These are phyloP conservation scores for Debaryomycetaceae sp. DNA, from an alignment of 1,139 yeast species.

Conservation along the genomic window DNA sequence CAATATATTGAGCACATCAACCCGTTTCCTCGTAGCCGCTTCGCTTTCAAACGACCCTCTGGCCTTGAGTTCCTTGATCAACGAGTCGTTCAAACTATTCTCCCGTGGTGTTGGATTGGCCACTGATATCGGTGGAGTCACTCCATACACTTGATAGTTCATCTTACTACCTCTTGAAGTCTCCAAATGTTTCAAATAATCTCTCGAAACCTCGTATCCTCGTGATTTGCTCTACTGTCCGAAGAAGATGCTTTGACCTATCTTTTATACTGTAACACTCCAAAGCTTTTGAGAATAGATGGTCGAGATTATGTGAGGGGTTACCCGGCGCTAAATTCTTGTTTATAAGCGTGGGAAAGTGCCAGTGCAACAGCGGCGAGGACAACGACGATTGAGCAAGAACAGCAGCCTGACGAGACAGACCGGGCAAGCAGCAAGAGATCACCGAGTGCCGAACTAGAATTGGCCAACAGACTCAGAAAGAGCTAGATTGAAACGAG, in stretches of 20 bases:
- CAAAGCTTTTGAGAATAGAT: too few species aligned
- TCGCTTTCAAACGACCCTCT: slow-evolving; percentile 90
- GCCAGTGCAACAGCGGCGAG: not conserved
- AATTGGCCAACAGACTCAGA: not conserved
- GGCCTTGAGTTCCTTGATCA: slow-evolving; percentile 75
- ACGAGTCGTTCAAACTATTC: slow-evolving; percentile 63
- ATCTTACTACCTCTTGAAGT: slow-evolving; percentile 8
- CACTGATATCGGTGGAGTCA: slow-evolving; percentile 83
- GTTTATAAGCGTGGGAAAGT: not conserved
- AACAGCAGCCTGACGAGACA: not conserved
- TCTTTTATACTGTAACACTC: too few species aligned
- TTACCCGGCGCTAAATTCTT: not conserved
- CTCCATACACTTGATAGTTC: slow-evolving; percentile 55
- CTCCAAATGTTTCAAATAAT: too few species aligned
- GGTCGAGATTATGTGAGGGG: not conserved
- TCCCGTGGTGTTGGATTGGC: slow-evolving; percentile 85
- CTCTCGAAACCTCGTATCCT: too few species aligned
- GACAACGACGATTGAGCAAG: not conserved
- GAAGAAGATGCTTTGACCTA: too few species aligned
- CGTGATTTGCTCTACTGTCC: too few species aligned
- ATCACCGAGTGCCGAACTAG: not conserved
- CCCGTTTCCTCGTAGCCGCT: slow-evolving; percentile 73
- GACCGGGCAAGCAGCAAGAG: not conserved
- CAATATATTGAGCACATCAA: slow-evolving; percentile 62
- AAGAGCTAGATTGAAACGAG: too few species aligned